Evolutionary conservation across 768 basidiomycete species (phyloP), one percentile per base, ranked within the genome.

Genomic region (Cyclocybe cylindracea): DNA sequence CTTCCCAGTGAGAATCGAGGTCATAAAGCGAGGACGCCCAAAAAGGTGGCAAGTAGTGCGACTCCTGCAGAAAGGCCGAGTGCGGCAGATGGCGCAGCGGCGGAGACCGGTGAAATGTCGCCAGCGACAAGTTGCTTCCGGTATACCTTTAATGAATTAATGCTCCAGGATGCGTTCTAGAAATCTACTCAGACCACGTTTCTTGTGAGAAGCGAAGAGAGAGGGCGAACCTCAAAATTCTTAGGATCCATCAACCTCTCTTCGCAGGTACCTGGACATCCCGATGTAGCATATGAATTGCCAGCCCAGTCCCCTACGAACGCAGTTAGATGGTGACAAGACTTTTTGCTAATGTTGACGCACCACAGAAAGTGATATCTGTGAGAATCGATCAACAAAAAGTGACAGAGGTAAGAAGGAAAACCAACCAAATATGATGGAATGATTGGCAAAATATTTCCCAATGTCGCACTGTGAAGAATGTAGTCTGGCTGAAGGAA

Each of bases 361-460:
- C 63, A 84, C 89, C 89, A 60, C 90, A 91, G 59, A 91, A 88
- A 2, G 89, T 91, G 58, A 91, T 89, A 64, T 91, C 89, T 91
- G 38, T 40, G 45, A 34, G 10, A 14, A n/a, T 16, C 16, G 33
- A 19, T 55, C 29, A 59, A 44, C 16, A 48, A 16, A 49, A 45
- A n/a, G 13, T 7, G 10, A 48, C 18, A 9, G 37, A 32, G 1
- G n/a, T 31, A 39, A 39, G 19, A 41, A 5, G 10, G 54, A 78
- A 73, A 36, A 69, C 87, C 48, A 44, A 88, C 89, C 87, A 51
- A 92, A 89, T 40, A 92, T 61, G 46, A 92, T 85, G 1, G 84
- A 82, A 59, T 91, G 89, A 52, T 89, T 86, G 5, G 62, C 60
- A 57, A 91, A 91, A 60, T 76, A 83, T 31, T 74, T 66, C 2